Base-by-base conservation (phyloP, 2,329 filamentous ascomycete species). In the Ascochyta lentis region DNA sequence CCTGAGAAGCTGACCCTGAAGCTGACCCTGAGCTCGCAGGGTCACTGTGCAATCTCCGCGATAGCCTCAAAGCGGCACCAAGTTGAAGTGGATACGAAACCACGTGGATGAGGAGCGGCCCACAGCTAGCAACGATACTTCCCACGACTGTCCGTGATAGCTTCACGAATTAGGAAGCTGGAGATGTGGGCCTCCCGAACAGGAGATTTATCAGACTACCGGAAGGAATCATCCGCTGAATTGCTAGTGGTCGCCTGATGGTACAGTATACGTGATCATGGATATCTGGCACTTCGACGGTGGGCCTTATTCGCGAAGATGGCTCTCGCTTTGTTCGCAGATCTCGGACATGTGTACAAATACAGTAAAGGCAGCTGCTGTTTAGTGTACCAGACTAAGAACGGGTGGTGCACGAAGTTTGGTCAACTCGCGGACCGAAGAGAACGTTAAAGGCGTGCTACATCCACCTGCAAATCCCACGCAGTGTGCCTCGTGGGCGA, bases 61-160 rank as follows among this genome's bases (percentile, higher is more conserved):
- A n/a, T 16, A 47, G 16, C 31, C 26, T 43, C 23, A 15, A 41
- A 16, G 24, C 19, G 29, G 13, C 37, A 43, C 15, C 19, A 46
- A 8, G 27, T 39, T 38, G 53, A 38, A 15, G 46, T 46, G 40
- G 9, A 26, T 12, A 31, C 35, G 35, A 46, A 46, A 55, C 41
- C 47, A 55, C 46, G 53, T 46, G 53, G 24, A 19, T 22, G 31
- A 47, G 41, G 19, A 46, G 33, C 35, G 23, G 2, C 24, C 29
- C 37, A 47, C 49, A 24, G 24, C 52, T 46, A 55, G 35, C 3
- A 22, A 42, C 24, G 41, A 46, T 50, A 46, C 46, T 55, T 55
- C n/a, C 53, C 53, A 33, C 23, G 8, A 42, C 12, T 9, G 42
- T 55, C 53, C 37, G 52, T 46, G 46, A 27, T 34, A 24, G 13